Evolutionary conservation across 1,284 basidiomycete species (phyloP), one percentile per base, ranked within the genome.

Genomic region (Tylopilus microsporus): DNA sequence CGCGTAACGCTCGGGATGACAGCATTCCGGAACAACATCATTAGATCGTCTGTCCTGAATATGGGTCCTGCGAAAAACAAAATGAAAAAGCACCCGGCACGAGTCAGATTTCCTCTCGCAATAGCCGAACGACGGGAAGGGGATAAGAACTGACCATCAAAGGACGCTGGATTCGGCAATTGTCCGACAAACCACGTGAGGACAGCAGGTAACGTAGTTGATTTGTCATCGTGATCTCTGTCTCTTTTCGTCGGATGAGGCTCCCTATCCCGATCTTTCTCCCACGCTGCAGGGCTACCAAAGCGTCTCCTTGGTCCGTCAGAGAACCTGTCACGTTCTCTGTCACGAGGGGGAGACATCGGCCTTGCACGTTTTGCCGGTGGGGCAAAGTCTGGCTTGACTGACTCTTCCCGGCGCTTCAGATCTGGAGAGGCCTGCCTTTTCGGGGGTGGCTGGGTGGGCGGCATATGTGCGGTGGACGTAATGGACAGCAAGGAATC

Each of bases 1-100:
- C 66, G 59, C 47, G 68, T 77, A 19, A 70, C 78, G 57, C 83
- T 86, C 6, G 90, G 89, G 56, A 92, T 89, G 21, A 87, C 83
- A 52, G 88, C 87, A 68, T 83, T 87, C 49, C 84, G 79, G 70
- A 92, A 85, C 25, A 92, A 70, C 61, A 86, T 86, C 81, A 95
- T 86, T 39, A 94, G 77, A 72, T 94, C 92, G 52, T 94, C 92
- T 3, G 88, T 87, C 55, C 89, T 81, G 77, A 94, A 94, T 42
- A 92, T 81, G 18, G 92, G 92, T 3, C 92, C 92, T 93, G 63
- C 48, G 62, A 65, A 62, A 49, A 61, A 53, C 57, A 66, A 49
- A 62, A 49, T 18, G 60, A 32, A 42, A 62, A 43, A 59, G 32
- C 39, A 53, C 18, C 8, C 54, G 32, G 32, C 6, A 62, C 53